Conservation (phyloP, 352 stramenopile genomes). For the Phytophthora pseudosyringae region DNA sequence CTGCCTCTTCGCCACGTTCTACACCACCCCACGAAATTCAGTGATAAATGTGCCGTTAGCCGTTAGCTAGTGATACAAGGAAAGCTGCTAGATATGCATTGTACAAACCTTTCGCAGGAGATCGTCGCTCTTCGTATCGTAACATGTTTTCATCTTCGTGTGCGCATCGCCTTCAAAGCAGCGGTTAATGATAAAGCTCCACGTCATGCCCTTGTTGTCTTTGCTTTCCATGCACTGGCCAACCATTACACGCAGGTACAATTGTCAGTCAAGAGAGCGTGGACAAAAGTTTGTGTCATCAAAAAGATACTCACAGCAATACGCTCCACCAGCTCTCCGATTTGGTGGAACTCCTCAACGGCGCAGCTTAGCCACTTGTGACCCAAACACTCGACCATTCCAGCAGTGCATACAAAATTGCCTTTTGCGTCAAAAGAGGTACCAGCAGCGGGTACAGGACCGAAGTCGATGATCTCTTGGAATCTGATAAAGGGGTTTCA, state of each 20-base stretch:
- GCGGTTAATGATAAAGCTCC: slow-evolving; percentile 64
- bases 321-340: slow-evolving; percentile 66
- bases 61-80: slow-evolving; percentile 1
- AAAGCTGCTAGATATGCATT: background rate
- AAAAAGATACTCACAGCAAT: slow-evolving; percentile 51
- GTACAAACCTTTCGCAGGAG: slow-evolving; percentile 61
- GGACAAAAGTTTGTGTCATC: background rate
- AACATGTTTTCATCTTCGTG: slow-evolving; percentile 70
- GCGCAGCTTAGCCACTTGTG: slow-evolving; percentile 85
- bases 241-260: slow-evolving; percentile 8
- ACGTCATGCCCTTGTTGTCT: slow-evolving; percentile 77
- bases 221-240: slow-evolving; percentile 74
- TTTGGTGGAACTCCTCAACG: slow-evolving; percentile 66
- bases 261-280: slow-evolving; percentile 10
- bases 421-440: slow-evolving; percentile 59
- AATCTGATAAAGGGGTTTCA: slow-evolving; percentile 47
- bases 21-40: slow-evolving; percentile 14
- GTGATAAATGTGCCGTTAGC: slow-evolving; percentile 4
- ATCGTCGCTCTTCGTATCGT: slow-evolving; percentile 59
- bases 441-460: slow-evolving; percentile 74
- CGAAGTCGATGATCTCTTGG: slow-evolving; percentile 72
- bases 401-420: slow-evolving; percentile 74
- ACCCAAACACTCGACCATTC: slow-evolving; percentile 73
- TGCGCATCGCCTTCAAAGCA: slow-evolving; percentile 63
- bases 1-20: slow-evolving; percentile 59